A percentile compares a stretch with the other conserved stretches of the same genome.
Evolutionary conservation across 352 stramenopile genomes (phyloP).

Genomic region (Globisporangium echinulatum): DNA sequence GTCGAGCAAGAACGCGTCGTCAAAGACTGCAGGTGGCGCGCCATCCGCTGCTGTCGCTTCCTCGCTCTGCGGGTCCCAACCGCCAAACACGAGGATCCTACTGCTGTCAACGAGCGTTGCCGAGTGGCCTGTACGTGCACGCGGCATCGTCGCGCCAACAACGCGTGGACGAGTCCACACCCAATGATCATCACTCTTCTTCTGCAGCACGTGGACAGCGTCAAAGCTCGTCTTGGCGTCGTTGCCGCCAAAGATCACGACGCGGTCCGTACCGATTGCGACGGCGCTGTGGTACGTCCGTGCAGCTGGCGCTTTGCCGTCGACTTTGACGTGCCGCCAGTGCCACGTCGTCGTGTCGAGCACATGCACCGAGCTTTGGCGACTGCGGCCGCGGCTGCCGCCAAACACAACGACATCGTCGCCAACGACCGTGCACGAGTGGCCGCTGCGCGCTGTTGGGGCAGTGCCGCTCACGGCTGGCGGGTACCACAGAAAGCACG

Average conservation of each 20-base stretch:
- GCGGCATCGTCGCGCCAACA: slow-evolving; percentile 51
- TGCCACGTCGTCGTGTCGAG: slow-evolving; percentile 83
- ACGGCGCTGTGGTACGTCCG: slow-evolving; percentile 90
- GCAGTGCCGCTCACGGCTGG: slow-evolving; percentile 70
- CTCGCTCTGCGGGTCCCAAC: slow-evolving; percentile 88
- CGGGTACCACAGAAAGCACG: slow-evolving; percentile 93
- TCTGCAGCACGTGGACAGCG: slow-evolving; percentile 88
- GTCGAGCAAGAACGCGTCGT: slow-evolving; percentile 88
- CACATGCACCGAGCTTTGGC: slow-evolving; percentile 70
- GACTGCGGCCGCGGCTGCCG: slow-evolving; percentile 57
- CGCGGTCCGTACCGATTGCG: slow-evolving; percentile 42
- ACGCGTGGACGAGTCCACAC: slow-evolving; percentile 86
- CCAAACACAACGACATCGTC: slow-evolving; percentile 80
- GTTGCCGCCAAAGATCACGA: slow-evolving; percentile 94
- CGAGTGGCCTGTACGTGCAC: slow-evolving; percentile 84
- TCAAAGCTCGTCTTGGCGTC: slow-evolving; percentile 89
- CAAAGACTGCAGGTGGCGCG: slow-evolving; percentile 65
- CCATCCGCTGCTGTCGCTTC: slow-evolving; percentile 5
- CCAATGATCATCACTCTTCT: slow-evolving; percentile 36
- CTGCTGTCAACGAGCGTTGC: slow-evolving; percentile 80
- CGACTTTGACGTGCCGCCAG: slow-evolving; percentile 85
- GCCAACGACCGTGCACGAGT: slow-evolving; percentile 69
- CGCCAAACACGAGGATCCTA: slow-evolving; percentile 90
- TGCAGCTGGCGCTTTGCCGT: slow-evolving; percentile 80
- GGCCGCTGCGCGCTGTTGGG: slow-evolving; percentile 57